A percentile compares a stretch with the other conserved stretches of the same genome.
These are phyloP conservation scores for Beauveria sp. DNA, from an alignment of 2,329 filamentous ascomycete genomes.

Conservation along the genomic window DNA sequence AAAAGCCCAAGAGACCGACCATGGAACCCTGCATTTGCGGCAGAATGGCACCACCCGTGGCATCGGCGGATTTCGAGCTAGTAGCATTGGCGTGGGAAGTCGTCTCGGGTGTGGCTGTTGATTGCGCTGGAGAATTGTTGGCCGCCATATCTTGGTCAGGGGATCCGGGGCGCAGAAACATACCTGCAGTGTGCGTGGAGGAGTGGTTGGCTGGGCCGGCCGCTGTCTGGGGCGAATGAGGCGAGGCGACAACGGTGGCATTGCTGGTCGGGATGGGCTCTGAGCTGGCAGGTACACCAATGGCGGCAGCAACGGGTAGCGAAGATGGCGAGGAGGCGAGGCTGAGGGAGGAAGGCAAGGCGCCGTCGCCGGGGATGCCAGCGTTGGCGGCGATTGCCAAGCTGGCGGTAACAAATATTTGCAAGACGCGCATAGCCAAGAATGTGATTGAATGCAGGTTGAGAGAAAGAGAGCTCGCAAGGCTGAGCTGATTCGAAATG, in stretches of 20 bases:
- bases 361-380: not conserved
- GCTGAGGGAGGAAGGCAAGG: not conserved
- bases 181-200: constrained; percentile 2
- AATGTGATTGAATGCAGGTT: not conserved
- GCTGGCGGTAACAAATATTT: constrained; percentile 12
- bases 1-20: constrained; percentile 28
- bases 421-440: constrained; percentile 15
- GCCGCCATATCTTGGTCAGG: not conserved
- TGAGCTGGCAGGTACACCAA: not conserved
- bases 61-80: constrained; percentile 19
- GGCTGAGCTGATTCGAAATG: not conserved
- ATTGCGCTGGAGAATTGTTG: constrained; percentile 1
- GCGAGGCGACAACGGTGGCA: constrained; percentile 10
- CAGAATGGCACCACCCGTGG: constrained; percentile 25
- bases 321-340: not conserved
- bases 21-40: constrained; percentile 27
- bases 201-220: not conserved
- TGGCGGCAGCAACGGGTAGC: not conserved
- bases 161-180: not conserved
- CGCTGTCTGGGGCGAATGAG: constrained; percentile 1
- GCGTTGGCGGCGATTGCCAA: constrained; percentile 13
- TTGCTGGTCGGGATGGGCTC: not conserved
- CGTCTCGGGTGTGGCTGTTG: not conserved
- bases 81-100: constrained; percentile 19
- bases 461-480: not conserved